Evolutionary conservation across 805 yeast genomes (phyloP).

Genomic region (Saturnispora gosingensis): DNA sequence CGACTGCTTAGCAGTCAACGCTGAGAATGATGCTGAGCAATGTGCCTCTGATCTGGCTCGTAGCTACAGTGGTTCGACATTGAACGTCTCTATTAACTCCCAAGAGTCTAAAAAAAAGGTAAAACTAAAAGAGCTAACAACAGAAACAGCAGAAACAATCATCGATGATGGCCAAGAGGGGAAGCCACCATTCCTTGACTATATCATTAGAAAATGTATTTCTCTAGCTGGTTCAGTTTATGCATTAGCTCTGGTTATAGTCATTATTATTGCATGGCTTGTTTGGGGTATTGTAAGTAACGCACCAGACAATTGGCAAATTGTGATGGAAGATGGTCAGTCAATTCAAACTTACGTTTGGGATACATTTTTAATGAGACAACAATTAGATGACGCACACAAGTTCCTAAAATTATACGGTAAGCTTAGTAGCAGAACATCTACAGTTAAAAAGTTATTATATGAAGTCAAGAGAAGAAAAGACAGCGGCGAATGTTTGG

Average conservation of each 20-base stretch:
- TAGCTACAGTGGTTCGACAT: not conserved
- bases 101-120: not conserved
- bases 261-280: not conserved
- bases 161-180: not conserved
- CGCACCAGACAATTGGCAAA: slow-evolving; percentile 32
- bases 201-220: not conserved
- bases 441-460: slow-evolving; percentile 16
- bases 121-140: not conserved
- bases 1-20: not conserved
- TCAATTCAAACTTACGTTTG: slow-evolving; percentile 32
- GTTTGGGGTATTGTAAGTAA: slow-evolving; percentile 13
- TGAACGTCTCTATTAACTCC: not conserved
- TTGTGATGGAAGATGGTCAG: slow-evolving; percentile 34
- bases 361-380: slow-evolving; percentile 34
- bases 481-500: not conserved
- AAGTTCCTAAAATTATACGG: slow-evolving; percentile 22
- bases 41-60: not conserved
- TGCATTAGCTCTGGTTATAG: not conserved
- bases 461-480: not conserved
- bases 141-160: not conserved
- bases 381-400: slow-evolving; percentile 26
- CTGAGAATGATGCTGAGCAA: not conserved
- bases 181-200: not conserved
- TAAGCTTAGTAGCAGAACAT: slow-evolving; percentile 25
- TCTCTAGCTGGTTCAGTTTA: not conserved